Conservation (phyloP, 2,329 filamentous ascomycete species). For the Colletotrichum navitas region DNA sequence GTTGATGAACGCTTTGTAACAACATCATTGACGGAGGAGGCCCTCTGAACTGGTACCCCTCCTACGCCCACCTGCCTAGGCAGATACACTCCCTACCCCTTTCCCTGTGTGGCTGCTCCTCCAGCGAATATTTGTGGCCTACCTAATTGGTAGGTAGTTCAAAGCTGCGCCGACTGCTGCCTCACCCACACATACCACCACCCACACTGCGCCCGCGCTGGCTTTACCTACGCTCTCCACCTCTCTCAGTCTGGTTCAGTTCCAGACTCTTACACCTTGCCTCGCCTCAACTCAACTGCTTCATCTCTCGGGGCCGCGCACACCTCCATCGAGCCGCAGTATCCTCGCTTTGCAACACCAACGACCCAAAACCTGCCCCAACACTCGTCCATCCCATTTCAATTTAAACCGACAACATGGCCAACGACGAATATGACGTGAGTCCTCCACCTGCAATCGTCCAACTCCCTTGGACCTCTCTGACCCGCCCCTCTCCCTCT, state of each 20-base stretch:
- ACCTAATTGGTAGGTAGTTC: neutral
- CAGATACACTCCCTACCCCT: neutral
- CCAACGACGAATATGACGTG: slow-evolving; percentile 99
- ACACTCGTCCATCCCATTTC: slow-evolving; percentile 43
- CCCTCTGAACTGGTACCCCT: too few relatives aligned
- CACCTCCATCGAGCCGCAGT: slow-evolving; percentile 36
- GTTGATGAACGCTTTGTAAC: slow-evolving; percentile 9
- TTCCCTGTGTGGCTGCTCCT: neutral
- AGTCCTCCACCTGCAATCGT: slow-evolving; percentile 54
- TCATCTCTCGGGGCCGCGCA: slow-evolving; percentile 43
- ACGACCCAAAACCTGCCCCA: slow-evolving; percentile 46
- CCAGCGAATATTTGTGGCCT: slow-evolving; percentile 27
- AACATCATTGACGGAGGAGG: neutral
- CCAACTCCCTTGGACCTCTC: slow-evolving; percentile 17
- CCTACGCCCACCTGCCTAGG: neutral
- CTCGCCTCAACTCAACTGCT: slow-evolving; percentile 41
- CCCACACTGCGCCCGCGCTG: slow-evolving; percentile 14
- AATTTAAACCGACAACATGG: slow-evolving; percentile 74
- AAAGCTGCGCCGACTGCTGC: slow-evolving; percentile 36
- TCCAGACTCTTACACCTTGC: slow-evolving; percentile 41
- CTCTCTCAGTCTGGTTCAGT: slow-evolving; percentile 37
- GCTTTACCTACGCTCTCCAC: slow-evolving; percentile 33
- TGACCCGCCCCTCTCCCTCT: slow-evolving; percentile 43
- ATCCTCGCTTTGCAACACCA: slow-evolving; percentile 43
- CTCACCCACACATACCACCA: slow-evolving; percentile 13